Evolutionary conservation across 2,329 filamentous ascomycete species (phyloP), one percentile per base, ranked within the genome.

Genomic region (Pestalotiopsis sp.): DNA sequence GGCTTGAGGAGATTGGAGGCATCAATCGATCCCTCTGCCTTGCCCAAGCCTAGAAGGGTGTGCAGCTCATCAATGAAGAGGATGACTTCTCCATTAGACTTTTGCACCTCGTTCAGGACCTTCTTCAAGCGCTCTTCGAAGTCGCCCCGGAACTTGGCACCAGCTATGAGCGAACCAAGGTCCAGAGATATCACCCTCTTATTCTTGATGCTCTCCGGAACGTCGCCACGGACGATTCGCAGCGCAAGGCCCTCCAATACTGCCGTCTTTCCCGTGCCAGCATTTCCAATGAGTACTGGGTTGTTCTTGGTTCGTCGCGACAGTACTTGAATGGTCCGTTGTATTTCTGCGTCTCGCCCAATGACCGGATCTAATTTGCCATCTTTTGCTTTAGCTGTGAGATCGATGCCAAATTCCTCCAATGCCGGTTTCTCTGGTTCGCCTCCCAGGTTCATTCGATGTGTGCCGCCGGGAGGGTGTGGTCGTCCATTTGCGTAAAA

Each of bases 331-430:
- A 98, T 98, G 0, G 95, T 97, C 64, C 96, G 87, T 77, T 97
- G 93, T 66, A 98, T 97, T 79, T 98, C 96, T 4, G 89, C 85
- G 75, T 98, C 95, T 79, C 96, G 88, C 23, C 96, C 96, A 76
- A 99, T 98, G 14, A 98, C 95, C 0, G 96, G 96, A 77, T 99
- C 96, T 3, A 99, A 86, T 78, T 97, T 98, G 56, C 96, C 96
- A 63, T 92, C 92, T 78, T 88, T 93, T 23, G 96, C 96, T 75
- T 89, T 89, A 13, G 90, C 92, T 1, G 96, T 98, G 66, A 99
- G 85, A 78, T 99, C 95, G 70, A 98, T 86, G 68, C 96, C 96
- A 76, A 91, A 99, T 79, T 97, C 89, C 80, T 98, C 95, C 65
- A 98, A 83, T 0, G 96, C 95, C 2, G 95, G 86, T 81, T 98